phyloP scores from a whole-genome alignment of 2,329 filamentous ascomycete species.

The Aspergillus proliferans region DNA sequence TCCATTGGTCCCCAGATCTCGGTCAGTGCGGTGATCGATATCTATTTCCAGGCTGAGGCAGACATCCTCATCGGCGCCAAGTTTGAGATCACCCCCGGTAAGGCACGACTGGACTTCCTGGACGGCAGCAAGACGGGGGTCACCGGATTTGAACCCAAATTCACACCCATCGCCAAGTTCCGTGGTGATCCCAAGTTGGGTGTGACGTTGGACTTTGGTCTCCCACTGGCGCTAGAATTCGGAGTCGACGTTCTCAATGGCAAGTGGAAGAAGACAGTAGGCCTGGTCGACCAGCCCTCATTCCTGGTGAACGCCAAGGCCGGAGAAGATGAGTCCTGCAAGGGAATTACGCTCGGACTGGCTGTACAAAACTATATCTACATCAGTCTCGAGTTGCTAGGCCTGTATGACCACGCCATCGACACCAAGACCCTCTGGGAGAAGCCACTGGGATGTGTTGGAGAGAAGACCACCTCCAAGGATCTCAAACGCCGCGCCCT shows the following conservation, averaged over 20 bases:
- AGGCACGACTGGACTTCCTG: background rate
- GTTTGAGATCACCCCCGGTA: background rate
- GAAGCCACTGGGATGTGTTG: background rate
- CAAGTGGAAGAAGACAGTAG: background rate
- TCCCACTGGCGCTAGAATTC: background rate
- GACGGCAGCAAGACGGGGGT: background rate
- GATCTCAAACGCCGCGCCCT: background rate
- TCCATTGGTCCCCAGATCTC: background rate
- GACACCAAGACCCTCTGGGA: background rate
- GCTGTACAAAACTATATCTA: background rate
- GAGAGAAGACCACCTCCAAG: background rate
- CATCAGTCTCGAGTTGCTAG: background rate
- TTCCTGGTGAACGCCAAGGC: background rate
- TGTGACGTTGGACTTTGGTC: background rate
- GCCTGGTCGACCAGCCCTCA: background rate
- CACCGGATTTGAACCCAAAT: background rate
- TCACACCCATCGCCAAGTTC: background rate
- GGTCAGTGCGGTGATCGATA: background rate
- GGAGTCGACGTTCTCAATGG: background rate
- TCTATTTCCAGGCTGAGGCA: background rate
- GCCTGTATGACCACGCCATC: background rate
- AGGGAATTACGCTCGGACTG: background rate
- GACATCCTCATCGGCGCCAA: background rate
- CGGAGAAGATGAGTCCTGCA: background rate
- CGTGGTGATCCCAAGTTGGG: background rate